phyloP scores from a whole-genome alignment of 2,329 filamentous ascomycete genomes.

The Tricladium varicosporioides region DNA sequence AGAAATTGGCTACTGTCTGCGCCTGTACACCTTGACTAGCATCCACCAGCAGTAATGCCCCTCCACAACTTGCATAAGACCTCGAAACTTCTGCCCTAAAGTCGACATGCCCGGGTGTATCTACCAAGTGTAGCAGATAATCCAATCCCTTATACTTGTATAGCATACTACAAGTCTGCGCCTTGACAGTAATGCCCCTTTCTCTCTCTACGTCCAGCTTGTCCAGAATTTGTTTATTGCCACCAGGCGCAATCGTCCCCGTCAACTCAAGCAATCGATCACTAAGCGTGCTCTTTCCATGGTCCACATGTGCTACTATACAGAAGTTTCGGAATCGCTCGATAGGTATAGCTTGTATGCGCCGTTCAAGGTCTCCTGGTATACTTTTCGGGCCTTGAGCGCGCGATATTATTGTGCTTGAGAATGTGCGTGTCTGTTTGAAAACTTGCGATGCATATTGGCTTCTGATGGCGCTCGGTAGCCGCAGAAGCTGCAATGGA shows the following conservation, averaged over 20 bases:
- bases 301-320: constrained; percentile 97
- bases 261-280: constrained; percentile 92
- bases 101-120: constrained; percentile 96
- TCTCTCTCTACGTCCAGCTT: constrained; percentile 96
- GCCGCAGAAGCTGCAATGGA: constrained; percentile 32
- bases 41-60: constrained; percentile 88
- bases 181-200: constrained; percentile 96
- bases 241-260: constrained; percentile 81
- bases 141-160: constrained; percentile 84
- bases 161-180: constrained; percentile 97
- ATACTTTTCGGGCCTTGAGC: constrained; percentile 33
- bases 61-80: constrained; percentile 94
- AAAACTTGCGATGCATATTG: constrained; percentile 31
- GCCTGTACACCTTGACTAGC: constrained; percentile 96
- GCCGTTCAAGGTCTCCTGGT: constrained; percentile 46
- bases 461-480: constrained; percentile 32
- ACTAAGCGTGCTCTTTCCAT: constrained; percentile 95
- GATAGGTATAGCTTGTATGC: constrained; percentile 74
- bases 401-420: constrained; percentile 27
- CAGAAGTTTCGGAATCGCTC: constrained; percentile 91
- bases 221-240: constrained; percentile 93
- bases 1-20: constrained; percentile 98
- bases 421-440: constrained; percentile 24
- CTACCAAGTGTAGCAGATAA: constrained; percentile 91
- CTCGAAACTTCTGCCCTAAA: constrained; percentile 95